phyloP scores from a whole-genome alignment of 2,329 filamentous ascomycete genomes.

The Dactylellina cionopaga region DNA sequence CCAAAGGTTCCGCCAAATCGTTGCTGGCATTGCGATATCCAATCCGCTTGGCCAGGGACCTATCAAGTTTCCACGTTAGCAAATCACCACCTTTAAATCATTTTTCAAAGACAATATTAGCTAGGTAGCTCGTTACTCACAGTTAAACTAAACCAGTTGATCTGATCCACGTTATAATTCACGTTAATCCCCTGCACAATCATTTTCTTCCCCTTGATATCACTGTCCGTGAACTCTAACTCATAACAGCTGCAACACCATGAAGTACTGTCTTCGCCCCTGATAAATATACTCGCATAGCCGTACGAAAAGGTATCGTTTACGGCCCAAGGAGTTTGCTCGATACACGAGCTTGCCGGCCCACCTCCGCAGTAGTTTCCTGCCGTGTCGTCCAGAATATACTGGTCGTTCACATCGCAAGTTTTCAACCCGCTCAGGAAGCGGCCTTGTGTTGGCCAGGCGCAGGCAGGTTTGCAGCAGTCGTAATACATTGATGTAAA shows the following conservation, averaged over 20 bases:
- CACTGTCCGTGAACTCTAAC: slow-evolving; percentile 66
- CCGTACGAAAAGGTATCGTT: slow-evolving; percentile 71
- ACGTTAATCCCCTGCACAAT: slow-evolving; percentile 72
- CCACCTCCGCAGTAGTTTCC: slow-evolving; percentile 68
- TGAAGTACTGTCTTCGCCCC: slow-evolving; percentile 66
- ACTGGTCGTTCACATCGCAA: slow-evolving; percentile 50
- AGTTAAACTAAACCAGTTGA: slow-evolving; percentile 47
- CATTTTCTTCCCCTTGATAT: slow-evolving; percentile 71
- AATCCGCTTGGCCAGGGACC: slow-evolving; percentile 47
- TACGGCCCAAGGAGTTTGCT: slow-evolving; percentile 72
- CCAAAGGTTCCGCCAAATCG: slow-evolving; percentile 47
- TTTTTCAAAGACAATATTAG: too few relatives aligned
- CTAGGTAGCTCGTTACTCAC: slow-evolving; percentile 33
- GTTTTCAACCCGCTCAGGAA: slow-evolving; percentile 52
- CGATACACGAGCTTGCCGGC: slow-evolving; percentile 70
- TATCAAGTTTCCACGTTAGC: background rate
- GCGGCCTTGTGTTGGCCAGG: slow-evolving; percentile 58
- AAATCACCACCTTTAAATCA: too few relatives aligned
- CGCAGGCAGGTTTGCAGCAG: slow-evolving; percentile 77
- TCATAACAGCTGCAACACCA: slow-evolving; percentile 76
- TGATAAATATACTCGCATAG: slow-evolving; percentile 70
- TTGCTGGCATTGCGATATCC: slow-evolving; percentile 29
- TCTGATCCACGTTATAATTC: slow-evolving; percentile 45
- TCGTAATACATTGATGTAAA: slow-evolving; percentile 62
- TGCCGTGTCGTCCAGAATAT: slow-evolving; percentile 31